Base-by-base conservation (phyloP, 495 filamentous ascomycete genomes). In the Podospora pseudocomata region DNA sequence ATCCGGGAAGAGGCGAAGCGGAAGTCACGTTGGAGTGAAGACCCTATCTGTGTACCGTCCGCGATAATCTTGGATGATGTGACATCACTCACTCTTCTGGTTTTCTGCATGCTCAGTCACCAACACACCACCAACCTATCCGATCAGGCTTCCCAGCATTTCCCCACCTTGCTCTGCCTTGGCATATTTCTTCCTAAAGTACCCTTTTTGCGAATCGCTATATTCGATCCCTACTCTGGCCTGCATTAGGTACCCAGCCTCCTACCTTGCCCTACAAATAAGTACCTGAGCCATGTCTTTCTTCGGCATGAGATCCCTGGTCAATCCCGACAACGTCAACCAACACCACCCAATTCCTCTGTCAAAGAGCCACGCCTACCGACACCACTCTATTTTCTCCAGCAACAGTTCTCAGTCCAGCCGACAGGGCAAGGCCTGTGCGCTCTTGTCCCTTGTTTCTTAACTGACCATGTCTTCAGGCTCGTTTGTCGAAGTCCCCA, bases 401-500 rank as follows among this genome's bases (percentile, higher is more conserved):
- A 67, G 49, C 59, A 49, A 49, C 7, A 49, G 39, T 16, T 13
- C 39, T 49, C 66, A 55, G 49, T 64, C 67, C 66, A 74, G 66
- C 61, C 61, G 59, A 68, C 65, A 74, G 70, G 70, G 76, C 70
- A 74, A 77, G 73, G 68, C 55, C 67, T 60, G 60, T 65, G 66
- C 56, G 20, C 63, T 60, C 44, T 62, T 18, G 49, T 57, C 53
- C 53, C 23, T 54, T 19, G 26, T 32, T 62, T 49, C 39, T 49
- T 9, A 49, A 60, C 76, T 78, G 67, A 78, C 71, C 61, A 75
- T 75, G 70, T 60, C 65, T 66, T 69, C 69, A 80, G 74, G 76
- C 68, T 78, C 73, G 5, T 79, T 81, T 69, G 76, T 73, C 72
- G 79, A 81, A 71, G 71, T 96, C 78, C 92, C 95, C 63, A 90